These are phyloP conservation scores for Monilinia aucupariae DNA, from an alignment of 2,329 filamentous ascomycete species.

Conservation along the genomic window DNA sequence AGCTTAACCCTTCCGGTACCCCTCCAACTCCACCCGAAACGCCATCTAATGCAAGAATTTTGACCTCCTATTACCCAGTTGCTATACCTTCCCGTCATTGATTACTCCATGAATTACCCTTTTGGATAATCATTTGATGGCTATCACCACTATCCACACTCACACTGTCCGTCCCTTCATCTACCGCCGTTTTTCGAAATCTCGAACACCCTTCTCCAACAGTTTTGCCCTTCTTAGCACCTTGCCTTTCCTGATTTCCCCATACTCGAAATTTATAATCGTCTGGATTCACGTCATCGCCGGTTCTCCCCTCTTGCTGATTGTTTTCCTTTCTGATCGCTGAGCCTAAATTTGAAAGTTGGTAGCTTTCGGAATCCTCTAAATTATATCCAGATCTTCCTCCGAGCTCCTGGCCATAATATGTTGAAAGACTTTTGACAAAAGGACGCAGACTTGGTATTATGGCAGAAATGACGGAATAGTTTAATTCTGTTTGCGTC, in stretches of 20 bases:
- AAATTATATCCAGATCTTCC: slow-evolving; percentile 6
- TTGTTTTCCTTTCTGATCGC: not conserved
- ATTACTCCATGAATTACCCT: slow-evolving; percentile 31
- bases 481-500: slow-evolving; percentile 40
- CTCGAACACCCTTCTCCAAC: not conserved
- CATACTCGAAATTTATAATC: slow-evolving; percentile 19
- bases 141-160: slow-evolving; percentile 23
- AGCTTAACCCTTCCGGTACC: not conserved
- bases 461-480: slow-evolving; percentile 40
- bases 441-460: slow-evolving; percentile 44
- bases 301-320: not conserved
- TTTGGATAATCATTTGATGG: slow-evolving; percentile 24
- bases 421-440: slow-evolving; percentile 36
- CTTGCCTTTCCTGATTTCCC: slow-evolving; percentile 1
- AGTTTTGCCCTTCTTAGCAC: not conserved
- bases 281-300: slow-evolving; percentile 12
- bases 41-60: not conserved
- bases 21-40: not conserved
- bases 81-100: not conserved
- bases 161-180: not conserved
- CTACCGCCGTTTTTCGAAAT: not conserved
- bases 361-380: slow-evolving; percentile 11
- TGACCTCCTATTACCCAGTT: not conserved
- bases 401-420: slow-evolving; percentile 30
- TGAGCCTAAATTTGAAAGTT: slow-evolving; percentile 15